Evolutionary conservation across 768 basidiomycete genomes (phyloP).

Genomic region (Tricholoma furcatifolium): DNA sequence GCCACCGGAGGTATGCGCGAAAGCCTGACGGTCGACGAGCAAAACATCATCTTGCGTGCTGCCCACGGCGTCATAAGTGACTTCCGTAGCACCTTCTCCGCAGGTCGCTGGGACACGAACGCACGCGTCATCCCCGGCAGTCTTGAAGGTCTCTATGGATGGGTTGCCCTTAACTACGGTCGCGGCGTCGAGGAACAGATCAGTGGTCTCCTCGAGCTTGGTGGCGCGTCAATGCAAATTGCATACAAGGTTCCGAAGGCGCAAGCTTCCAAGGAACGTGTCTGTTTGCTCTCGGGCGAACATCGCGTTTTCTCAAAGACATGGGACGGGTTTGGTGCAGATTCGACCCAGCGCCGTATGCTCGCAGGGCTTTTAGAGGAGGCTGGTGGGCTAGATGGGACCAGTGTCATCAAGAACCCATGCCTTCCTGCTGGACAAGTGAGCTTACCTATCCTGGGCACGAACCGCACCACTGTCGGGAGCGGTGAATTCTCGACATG

Average conservation of each 20-base stretch:
- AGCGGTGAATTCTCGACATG: constrained; percentile 12
- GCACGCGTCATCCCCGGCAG: constrained; percentile 11
- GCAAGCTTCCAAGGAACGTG: neutral
- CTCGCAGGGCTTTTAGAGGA: neutral
- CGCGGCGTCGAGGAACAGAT: constrained; percentile 8
- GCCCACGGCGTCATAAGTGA: constrained; percentile 1
- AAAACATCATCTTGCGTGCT: constrained; percentile 1
- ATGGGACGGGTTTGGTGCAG: constrained; percentile 13
- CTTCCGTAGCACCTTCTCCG: neutral
- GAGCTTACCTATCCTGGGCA: neutral
- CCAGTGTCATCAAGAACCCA: constrained; percentile 2
- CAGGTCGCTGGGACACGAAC: constrained; percentile 2
- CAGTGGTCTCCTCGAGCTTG: constrained; percentile 9
- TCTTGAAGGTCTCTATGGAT: constrained; percentile 12
- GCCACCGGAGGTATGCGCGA: constrained; percentile 16
- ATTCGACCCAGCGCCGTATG: neutral
- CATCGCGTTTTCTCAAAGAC: constrained; percentile 11
- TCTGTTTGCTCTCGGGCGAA: constrained; percentile 9
- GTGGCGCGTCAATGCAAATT: constrained; percentile 15
- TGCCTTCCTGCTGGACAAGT: constrained; percentile 10
- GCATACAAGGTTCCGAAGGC: constrained; percentile 7
- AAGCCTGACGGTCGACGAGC: neutral
- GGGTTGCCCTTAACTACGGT: constrained; percentile 14
- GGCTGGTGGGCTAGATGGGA: constrained; percentile 4
- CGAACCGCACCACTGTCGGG: constrained; percentile 5